phyloP scores from a whole-genome alignment of 352 stramenopile genomes.

The Phytophthora sp. region DNA sequence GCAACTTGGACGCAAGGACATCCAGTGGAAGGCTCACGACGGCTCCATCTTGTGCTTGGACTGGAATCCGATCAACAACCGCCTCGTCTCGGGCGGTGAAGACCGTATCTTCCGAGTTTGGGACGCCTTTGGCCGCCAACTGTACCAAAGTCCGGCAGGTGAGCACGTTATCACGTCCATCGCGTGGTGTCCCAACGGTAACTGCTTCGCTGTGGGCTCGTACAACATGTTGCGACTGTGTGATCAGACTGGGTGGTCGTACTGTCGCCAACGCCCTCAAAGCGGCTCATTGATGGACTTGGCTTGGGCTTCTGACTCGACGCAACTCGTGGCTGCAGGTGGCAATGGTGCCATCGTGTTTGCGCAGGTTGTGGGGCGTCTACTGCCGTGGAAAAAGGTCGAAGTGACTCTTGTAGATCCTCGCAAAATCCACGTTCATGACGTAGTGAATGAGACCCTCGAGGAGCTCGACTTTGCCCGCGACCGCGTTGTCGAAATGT shows the following conservation, averaged over 20 bases:
- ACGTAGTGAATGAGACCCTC: constrained; percentile 90
- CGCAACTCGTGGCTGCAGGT: constrained; percentile 88
- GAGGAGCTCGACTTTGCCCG: constrained; percentile 93
- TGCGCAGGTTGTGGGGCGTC: constrained; percentile 87
- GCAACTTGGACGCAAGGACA: constrained; percentile 85
- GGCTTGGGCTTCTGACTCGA: constrained; percentile 91
- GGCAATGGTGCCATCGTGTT: constrained; percentile 91
- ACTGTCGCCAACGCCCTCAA: constrained; percentile 80
- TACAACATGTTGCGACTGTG: constrained; percentile 94
- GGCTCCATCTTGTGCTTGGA: constrained; percentile 91
- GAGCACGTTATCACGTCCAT: constrained; percentile 93
- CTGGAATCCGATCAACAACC: constrained; percentile 93
- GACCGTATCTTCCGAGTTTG: constrained; percentile 94
- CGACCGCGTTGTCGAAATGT: constrained; percentile 93
- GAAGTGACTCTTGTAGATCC: constrained; percentile 85
- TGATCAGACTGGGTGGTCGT: constrained; percentile 93
- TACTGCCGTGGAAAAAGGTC: constrained; percentile 90
- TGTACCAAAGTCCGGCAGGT: constrained; percentile 85
- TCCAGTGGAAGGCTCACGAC: constrained; percentile 93
- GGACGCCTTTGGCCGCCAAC: constrained; percentile 91
- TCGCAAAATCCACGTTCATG: constrained; percentile 89
- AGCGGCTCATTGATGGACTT: constrained; percentile 90
- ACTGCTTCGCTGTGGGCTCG: constrained; percentile 90
- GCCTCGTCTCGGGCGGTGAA: constrained; percentile 92
- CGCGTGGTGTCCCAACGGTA: constrained; percentile 91